These are phyloP conservation scores for Microbotryum scabiosae DNA, from an alignment of 1,284 basidiomycete species.

Conservation along the genomic window DNA sequence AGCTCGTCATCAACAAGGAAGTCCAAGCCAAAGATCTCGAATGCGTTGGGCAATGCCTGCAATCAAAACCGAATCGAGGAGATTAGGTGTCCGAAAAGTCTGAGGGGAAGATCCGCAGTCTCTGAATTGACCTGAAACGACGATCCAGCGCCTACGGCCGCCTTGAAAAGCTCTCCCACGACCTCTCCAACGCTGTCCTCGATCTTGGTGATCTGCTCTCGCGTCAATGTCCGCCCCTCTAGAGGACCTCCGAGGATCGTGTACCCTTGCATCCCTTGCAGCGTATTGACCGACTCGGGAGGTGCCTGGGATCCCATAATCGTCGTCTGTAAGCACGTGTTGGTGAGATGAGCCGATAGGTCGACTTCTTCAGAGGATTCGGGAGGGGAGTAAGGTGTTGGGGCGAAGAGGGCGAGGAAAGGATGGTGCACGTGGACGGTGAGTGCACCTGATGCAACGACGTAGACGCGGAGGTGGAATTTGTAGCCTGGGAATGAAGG, in stretches of 20 bases:
- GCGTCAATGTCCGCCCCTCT: constrained; percentile 35
- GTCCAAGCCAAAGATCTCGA: constrained; percentile 91
- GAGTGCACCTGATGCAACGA: constrained; percentile 55
- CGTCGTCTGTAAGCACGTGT: constrained; percentile 75
- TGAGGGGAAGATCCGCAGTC: background rate
- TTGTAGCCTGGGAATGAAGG: constrained; percentile 39
- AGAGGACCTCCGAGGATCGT: constrained; percentile 8
- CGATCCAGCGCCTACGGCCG: constrained; percentile 71
- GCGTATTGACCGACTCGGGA: constrained; percentile 29
- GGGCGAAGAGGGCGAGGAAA: constrained; percentile 28
- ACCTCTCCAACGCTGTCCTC: constrained; percentile 57
- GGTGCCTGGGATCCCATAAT: constrained; percentile 12
- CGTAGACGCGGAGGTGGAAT: constrained; percentile 94
- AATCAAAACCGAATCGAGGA: background rate
- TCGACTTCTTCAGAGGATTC: constrained; percentile 50
- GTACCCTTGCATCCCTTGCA: constrained; percentile 14
- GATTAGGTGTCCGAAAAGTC: constrained; percentile 17
- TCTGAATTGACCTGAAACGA: constrained; percentile 65
- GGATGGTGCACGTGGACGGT: constrained; percentile 35
- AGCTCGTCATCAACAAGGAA: constrained; percentile 60
- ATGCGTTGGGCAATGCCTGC: constrained; percentile 80
- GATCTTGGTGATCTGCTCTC: constrained; percentile 51
- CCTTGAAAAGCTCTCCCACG: constrained; percentile 73
- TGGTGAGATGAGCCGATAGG: constrained; percentile 79
- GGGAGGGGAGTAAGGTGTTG: constrained; percentile 44